These are phyloP conservation scores for Lablab purpureus DNA, from an alignment of 306 rosid genomes.

Conservation along the genomic window DNA sequence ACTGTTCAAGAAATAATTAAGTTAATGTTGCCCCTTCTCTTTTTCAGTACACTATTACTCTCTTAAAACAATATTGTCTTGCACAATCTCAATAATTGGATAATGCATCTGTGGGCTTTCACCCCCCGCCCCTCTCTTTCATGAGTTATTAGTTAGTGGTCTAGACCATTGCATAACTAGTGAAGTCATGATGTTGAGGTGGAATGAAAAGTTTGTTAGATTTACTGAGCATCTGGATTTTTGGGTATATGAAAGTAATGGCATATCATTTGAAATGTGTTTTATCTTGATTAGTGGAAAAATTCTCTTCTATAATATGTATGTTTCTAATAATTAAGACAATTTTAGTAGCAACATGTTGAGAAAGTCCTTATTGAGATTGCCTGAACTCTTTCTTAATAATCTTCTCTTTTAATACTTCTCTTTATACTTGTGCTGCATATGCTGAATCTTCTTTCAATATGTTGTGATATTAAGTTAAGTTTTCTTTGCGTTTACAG, in stretches of 20 bases:
- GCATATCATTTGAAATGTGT: neutral
- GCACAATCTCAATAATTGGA: neutral
- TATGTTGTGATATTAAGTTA: slow-evolving; percentile 37
- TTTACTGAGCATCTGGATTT: neutral
- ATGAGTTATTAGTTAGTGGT: slow-evolving; percentile 16
- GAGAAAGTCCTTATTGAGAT: neutral
- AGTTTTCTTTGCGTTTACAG: slow-evolving; percentile 61
- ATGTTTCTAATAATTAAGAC: neutral
- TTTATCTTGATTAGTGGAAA: neutral
- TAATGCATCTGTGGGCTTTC: neutral
- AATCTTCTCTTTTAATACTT: slow-evolving; percentile 4
- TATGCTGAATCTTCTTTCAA: slow-evolving; percentile 32
- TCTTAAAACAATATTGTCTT: slow-evolving; percentile 31
- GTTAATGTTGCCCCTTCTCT: neutral
- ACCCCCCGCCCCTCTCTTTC: neutral
- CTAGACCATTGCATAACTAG: slow-evolving; percentile 6
- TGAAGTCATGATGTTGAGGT: neutral
- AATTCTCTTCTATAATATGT: neutral
- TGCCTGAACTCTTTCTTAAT: neutral
- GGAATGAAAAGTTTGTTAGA: neutral
- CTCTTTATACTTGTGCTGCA: neutral
- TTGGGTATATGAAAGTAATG: neutral
- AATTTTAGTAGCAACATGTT: neutral
- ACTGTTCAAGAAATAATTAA: neutral
- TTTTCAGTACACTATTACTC: too few species aligned